Conservation (phyloP, 257 asterid species). For the Leptodermis oblonga region DNA sequence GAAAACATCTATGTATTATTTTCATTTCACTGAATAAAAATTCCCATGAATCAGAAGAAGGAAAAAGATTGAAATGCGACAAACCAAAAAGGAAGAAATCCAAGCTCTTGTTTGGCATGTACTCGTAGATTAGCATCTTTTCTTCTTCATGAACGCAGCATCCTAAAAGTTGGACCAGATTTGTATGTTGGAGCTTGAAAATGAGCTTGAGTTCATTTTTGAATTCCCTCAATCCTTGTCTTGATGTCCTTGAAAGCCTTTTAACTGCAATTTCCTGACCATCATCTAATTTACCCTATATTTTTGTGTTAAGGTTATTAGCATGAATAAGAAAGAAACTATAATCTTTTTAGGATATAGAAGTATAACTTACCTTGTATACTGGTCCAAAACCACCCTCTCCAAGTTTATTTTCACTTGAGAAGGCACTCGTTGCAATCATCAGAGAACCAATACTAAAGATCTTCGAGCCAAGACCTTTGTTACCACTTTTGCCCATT, state of each 20-base stretch:
- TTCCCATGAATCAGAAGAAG: not conserved
- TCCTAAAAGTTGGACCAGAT: slow-evolving; percentile 55
- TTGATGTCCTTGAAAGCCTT: slow-evolving; percentile 47
- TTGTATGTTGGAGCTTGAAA: slow-evolving; percentile 57
- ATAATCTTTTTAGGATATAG: not conserved
- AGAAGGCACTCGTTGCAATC: slow-evolving; percentile 51
- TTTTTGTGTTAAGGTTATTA: not conserved
- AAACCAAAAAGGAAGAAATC: slow-evolving; percentile 40
- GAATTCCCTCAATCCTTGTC: slow-evolving; percentile 58
- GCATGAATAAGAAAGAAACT: not conserved
- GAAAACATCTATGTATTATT: not conserved
- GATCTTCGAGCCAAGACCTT: slow-evolving; percentile 37
- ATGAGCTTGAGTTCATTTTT: slow-evolving; percentile 56
- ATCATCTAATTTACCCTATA: slow-evolving; percentile 43
- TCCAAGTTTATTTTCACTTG: slow-evolving; percentile 43
- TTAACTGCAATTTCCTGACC: slow-evolving; percentile 58
- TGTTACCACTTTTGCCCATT: slow-evolving; percentile 27
- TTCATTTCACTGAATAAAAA: not conserved
- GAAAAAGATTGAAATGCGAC: not conserved
- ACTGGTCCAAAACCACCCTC: slow-evolving; percentile 71
- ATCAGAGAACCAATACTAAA: slow-evolving; percentile 37
- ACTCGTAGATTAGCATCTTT: slow-evolving; percentile 56
- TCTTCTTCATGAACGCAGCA: slow-evolving; percentile 56
- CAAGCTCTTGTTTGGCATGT: slow-evolving; percentile 60
- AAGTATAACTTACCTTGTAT: slow-evolving; percentile 31